Conservation (phyloP, 306 rosid genomes). For the Prunus kanzakura region DNA sequence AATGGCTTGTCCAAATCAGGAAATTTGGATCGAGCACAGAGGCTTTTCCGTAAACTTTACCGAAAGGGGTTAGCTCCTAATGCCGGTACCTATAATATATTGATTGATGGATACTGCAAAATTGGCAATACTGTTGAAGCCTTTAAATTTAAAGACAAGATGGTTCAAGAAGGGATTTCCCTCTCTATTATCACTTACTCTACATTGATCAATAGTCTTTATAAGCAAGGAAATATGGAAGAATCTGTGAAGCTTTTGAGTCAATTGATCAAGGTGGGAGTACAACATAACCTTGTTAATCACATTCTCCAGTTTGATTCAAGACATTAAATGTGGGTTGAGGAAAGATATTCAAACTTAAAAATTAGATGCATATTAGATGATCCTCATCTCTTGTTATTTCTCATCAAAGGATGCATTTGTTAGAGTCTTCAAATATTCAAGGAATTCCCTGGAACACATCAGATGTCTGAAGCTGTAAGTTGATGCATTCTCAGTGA, state of each 20-base stretch:
- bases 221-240: slow-evolving; percentile 28
- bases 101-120: slow-evolving; percentile 55
- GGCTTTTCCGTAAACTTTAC: slow-evolving; percentile 68
- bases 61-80: slow-evolving; percentile 70
- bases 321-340: neutral
- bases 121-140: slow-evolving; percentile 65
- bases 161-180: slow-evolving; percentile 54
- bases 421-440: neutral
- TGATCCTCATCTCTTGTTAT: neutral
- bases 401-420: neutral
- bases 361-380: neutral
- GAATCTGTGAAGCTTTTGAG: slow-evolving; percentile 22
- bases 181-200: slow-evolving; percentile 37
- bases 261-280: slow-evolving; percentile 33
- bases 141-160: slow-evolving; percentile 57
- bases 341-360: neutral
- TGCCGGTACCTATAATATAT: slow-evolving; percentile 61
- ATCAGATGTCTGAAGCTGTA: no score
- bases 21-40: slow-evolving; percentile 65
- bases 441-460: no score
- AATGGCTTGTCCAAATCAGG: slow-evolving; percentile 81
- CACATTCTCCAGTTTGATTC: slow-evolving; percentile 17
- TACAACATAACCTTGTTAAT: slow-evolving; percentile 21
- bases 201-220: slow-evolving; percentile 37
- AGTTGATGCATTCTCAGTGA: no score